Base-by-base conservation (phyloP, 768 basidiomycete species). In the Leccinum disarticulatum region DNA sequence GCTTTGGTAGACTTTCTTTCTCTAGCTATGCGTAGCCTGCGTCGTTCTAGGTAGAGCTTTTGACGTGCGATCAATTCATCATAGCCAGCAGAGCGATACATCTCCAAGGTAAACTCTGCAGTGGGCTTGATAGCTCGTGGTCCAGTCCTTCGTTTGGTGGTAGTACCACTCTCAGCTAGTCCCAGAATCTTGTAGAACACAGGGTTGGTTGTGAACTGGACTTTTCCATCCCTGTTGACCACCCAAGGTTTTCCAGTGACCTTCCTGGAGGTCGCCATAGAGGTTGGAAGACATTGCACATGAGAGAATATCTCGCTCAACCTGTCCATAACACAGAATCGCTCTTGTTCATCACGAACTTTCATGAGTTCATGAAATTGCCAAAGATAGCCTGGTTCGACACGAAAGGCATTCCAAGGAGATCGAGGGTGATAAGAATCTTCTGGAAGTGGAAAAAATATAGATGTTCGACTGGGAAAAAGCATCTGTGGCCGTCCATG, bases 321-420 rank as follows among this genome's bases (percentile, higher is more conserved):
- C 6, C 33, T 14, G 6, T 52, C 48, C 0, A 10, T 52, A 41
- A 58, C 4, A 5, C 25, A 0, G 4, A 58, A 55, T 1, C 8
- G 25, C 15, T 52, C 31, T n/a, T 47, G 10, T 41, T 54, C 31
- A 14, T 38, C 11, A 19, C 25, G 14, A 6, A 2, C 22, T 14
- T 33, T 17, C 48, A 63, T 59, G 9, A 64, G 35, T 19, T 54
- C 14, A 47, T 64, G 57, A 13, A 31, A 64, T n/a, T 63, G 27
- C 46, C 46, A 48, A 0, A 64, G 9, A 38, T 54, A 64, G 1
- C 63, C 63, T 3, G 55, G 55, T 13, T 48, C 36, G 0, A 7
- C 8, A 15, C 54, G 11, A 3, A 58, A 54, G 1, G 7, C 2
- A 3, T 14, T 54, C 61, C 63, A 64, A 4, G 47, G 61, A 11